Evolutionary conservation across 495 filamentous ascomycete species (phyloP).

Genomic region (Penicillium egyptiacum): DNA sequence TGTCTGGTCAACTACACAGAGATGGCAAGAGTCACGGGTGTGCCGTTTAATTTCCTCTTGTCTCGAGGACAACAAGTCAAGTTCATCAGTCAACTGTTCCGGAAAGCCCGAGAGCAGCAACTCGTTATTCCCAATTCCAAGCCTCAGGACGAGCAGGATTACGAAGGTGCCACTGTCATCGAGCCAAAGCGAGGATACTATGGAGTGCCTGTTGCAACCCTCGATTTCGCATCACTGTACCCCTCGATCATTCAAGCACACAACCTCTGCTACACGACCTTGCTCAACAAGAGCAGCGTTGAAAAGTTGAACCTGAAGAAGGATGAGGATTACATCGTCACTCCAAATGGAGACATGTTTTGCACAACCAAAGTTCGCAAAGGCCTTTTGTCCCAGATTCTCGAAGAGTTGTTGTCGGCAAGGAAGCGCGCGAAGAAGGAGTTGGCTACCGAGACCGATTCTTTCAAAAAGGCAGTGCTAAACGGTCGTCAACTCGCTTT

Average conservation of each 20-base stretch:
- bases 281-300: constrained; percentile 76
- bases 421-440: constrained; percentile 94
- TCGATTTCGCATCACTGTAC: constrained; percentile 98
- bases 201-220: constrained; percentile 88
- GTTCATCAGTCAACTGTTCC: constrained; percentile 95
- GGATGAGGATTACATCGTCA: constrained; percentile 94
- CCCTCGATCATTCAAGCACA: constrained; percentile 99
- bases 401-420: constrained; percentile 85
- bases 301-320: constrained; percentile 72
- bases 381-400: constrained; percentile 88
- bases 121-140: constrained; percentile 88
- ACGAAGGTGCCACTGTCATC: constrained; percentile 97
- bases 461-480: constrained; percentile 95
- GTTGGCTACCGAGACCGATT: constrained; percentile 84
- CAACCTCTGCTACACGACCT: constrained; percentile 96
- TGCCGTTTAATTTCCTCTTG: constrained; percentile 94
- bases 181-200: constrained; percentile 93
- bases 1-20: constrained; percentile 98
- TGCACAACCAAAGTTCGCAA: constrained; percentile 86
- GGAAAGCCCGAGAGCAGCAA: constrained; percentile 87
- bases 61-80: constrained; percentile 94
- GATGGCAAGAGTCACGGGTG: constrained; percentile 98
- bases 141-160: constrained; percentile 72
- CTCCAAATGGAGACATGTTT: constrained; percentile 92
- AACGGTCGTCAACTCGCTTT: constrained; percentile 96